A percentile compares a stretch with the other conserved stretches of the same genome.
phyloP scores from a whole-genome alignment of 441 rosid species.

The Brassica hybrid region DNA sequence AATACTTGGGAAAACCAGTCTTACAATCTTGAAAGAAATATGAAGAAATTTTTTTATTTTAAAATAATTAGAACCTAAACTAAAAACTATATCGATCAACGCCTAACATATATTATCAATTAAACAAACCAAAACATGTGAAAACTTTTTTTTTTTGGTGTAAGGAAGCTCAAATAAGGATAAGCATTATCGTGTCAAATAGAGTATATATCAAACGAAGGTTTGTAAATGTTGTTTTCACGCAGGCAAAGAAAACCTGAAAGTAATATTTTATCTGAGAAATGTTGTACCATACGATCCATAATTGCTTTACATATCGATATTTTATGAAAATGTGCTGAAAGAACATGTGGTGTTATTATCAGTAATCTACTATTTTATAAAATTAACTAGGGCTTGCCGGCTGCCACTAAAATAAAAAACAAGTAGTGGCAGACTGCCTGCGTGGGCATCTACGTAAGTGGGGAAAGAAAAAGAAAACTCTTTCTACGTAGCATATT shows the following conservation, averaged over 20 bases:
- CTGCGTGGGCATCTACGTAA: slow-evolving; percentile 36
- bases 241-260: not conserved
- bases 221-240: not conserved
- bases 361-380: not conserved
- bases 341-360: slow-evolving; percentile 16
- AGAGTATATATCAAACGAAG: not conserved
- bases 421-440: slow-evolving; percentile 18
- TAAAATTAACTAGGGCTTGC: not conserved
- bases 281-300: not conserved
- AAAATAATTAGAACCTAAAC: not conserved
- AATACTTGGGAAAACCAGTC: not conserved
- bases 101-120: not conserved
- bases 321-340: not conserved
- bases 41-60: not conserved
- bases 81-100: not conserved
- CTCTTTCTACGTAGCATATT: not conserved
- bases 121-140: not conserved
- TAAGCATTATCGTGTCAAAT: not conserved
- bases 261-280: not conserved
- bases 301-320: not conserved
- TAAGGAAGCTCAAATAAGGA: not conserved
- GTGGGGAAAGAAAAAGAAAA: not conserved
- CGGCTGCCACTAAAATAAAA: slow-evolving; percentile 17
- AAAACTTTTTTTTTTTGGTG: not conserved
- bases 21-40: no score